Evolutionary conservation across 306 rosid species (phyloP).

Genomic region (Pyrus betulifolia): DNA sequence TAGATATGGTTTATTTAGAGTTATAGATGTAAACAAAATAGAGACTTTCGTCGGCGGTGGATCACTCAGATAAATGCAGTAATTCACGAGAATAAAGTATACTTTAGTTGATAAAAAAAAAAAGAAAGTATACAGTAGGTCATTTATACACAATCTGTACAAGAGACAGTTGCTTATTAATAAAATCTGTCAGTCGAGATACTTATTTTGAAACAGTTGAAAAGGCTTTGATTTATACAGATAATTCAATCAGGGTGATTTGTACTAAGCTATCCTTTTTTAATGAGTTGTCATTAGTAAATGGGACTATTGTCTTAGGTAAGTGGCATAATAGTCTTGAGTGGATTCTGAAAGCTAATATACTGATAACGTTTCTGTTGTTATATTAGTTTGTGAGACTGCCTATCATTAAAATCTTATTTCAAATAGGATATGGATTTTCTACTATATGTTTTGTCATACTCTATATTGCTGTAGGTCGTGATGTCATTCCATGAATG

Average conservation of each 20-base stretch:
- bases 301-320: not conserved
- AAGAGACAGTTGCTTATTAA: too few species aligned
- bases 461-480: constrained; percentile 28
- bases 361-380: not conserved
- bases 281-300: not conserved
- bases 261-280: not conserved
- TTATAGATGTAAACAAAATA: too few species aligned
- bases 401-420: not conserved
- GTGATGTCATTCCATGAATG: constrained; percentile 83
- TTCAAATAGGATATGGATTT: not conserved
- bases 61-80: too few species aligned
- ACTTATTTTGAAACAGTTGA: not conserved
- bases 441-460: not conserved
- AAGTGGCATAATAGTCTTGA: not conserved
- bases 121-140: too few species aligned
- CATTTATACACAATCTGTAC: too few species aligned
- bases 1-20: not conserved
- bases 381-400: not conserved
- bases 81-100: too few species aligned
- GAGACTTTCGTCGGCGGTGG: too few species aligned
- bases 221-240: not conserved
- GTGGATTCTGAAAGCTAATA: not conserved
- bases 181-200: not conserved
- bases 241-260: not conserved
- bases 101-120: too few species aligned